Conservation (phyloP, 2,329 filamentous ascomycete genomes). For the Colletotrichum sp. region DNA sequence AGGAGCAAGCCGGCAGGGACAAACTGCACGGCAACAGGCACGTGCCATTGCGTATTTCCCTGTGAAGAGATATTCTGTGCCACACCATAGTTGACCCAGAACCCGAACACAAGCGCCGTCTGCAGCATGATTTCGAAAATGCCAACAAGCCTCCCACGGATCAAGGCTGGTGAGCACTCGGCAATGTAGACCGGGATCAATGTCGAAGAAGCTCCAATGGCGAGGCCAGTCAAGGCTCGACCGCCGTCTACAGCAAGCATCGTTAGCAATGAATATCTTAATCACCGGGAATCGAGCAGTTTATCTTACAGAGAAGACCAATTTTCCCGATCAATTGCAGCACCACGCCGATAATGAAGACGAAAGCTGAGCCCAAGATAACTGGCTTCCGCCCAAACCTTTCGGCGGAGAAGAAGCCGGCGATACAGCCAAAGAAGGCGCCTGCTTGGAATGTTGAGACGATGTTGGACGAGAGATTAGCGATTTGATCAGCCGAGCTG, state of each 20-base stretch:
- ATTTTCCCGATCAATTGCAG: background rate
- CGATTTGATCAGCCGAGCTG: background rate
- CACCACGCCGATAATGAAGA: background rate
- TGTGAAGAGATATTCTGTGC: background rate
- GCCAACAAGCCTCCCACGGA: background rate
- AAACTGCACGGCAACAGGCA: background rate
- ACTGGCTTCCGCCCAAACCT: background rate
- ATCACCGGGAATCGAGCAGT: accelerated
- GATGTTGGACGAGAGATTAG: background rate
- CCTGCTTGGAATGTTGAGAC: background rate
- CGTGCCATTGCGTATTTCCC: background rate
- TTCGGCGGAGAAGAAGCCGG: background rate
- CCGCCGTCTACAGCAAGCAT: background rate
- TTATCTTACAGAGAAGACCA: background rate
- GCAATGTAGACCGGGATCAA: background rate
- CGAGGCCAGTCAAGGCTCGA: background rate
- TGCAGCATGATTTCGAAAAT: background rate
- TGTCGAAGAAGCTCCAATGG: background rate
- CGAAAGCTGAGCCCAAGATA: background rate
- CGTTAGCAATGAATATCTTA: background rate
- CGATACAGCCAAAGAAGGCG: background rate
- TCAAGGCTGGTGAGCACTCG: background rate
- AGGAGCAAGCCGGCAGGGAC: background rate
- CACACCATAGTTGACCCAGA: background rate
- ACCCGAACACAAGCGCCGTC: background rate